Evolutionary conservation across 1,284 basidiomycete species (phyloP).

Genomic region (Phlebopus sp.): DNA sequence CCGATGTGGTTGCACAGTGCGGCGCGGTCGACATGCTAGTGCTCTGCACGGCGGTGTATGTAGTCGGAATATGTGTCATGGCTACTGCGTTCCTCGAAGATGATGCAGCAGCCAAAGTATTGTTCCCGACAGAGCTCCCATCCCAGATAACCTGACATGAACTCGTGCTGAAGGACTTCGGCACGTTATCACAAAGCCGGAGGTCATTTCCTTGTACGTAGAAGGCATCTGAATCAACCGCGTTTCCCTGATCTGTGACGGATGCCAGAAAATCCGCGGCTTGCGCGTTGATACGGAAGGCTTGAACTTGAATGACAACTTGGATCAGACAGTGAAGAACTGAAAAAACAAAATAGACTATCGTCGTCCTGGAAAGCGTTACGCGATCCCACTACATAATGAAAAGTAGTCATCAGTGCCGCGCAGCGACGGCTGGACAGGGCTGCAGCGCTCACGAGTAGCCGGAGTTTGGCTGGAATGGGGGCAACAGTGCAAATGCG

Average conservation of each 20-base stretch:
- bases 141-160: conserved; percentile 59
- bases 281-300: conserved; percentile 60
- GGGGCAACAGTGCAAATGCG: conserved; percentile 40
- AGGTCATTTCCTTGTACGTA: conserved; percentile 50
- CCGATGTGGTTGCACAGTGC: not conserved
- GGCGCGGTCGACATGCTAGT: no score
- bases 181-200: conserved; percentile 57
- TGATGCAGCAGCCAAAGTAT: conserved; percentile 4
- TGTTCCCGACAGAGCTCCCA: conserved; percentile 18
- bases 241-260: conserved; percentile 50
- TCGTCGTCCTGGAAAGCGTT: conserved; percentile 64
- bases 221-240: conserved; percentile 46
- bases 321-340: conserved; percentile 65
- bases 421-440: not conserved
- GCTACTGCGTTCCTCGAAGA: not conserved
- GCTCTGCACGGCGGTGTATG: no score
- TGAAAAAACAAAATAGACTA: conserved; percentile 66
- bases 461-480: conserved; percentile 44
- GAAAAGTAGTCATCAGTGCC: not conserved
- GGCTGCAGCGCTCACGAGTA: conserved; percentile 46
- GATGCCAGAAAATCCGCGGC: conserved; percentile 52
- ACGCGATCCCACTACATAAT: conserved; percentile 61
- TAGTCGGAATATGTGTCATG: no score
- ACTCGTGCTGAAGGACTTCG: conserved; percentile 43
- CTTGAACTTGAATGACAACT: conserved; percentile 64